Conservation (phyloP, 768 basidiomycete species). For the Mycena venus region DNA sequence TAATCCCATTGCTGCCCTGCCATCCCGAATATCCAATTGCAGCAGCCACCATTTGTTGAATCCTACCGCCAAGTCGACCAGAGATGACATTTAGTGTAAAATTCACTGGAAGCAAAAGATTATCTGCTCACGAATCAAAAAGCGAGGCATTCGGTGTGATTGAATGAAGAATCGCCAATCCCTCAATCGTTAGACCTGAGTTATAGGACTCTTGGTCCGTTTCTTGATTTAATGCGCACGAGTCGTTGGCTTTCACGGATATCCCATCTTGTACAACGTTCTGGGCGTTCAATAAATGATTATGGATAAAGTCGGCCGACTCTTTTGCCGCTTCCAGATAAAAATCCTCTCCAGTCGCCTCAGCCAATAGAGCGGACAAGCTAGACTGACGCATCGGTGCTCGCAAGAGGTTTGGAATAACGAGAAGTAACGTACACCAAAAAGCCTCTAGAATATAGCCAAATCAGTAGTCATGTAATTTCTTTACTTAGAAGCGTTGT, state of each 20-base stretch:
- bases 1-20: conserved; percentile 2
- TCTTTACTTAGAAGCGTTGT: neutral
- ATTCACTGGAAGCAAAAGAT: too few relatives aligned
- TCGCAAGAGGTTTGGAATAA: neutral
- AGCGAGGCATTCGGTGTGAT: conserved; percentile 13
- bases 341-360: neutral
- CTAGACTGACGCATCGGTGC: neutral
- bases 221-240: neutral
- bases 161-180: conserved; percentile 27
- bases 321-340: conserved; percentile 21
- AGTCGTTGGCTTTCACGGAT: neutral
- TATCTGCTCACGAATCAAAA: conserved; percentile 16
- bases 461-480: neutral
- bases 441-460: neutral
- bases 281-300: neutral
- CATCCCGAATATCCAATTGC: neutral
- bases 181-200: conserved; percentile 24
- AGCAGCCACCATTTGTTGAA: neutral
- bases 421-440: neutral
- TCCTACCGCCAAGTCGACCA: neutral
- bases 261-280: neutral
- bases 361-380: conserved; percentile 15
- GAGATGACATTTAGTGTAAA: neutral
- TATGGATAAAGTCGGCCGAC: neutral
- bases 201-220: neutral